phyloP scores from a whole-genome alignment of 257 asterid species.

The Knoxia roxburghii region DNA sequence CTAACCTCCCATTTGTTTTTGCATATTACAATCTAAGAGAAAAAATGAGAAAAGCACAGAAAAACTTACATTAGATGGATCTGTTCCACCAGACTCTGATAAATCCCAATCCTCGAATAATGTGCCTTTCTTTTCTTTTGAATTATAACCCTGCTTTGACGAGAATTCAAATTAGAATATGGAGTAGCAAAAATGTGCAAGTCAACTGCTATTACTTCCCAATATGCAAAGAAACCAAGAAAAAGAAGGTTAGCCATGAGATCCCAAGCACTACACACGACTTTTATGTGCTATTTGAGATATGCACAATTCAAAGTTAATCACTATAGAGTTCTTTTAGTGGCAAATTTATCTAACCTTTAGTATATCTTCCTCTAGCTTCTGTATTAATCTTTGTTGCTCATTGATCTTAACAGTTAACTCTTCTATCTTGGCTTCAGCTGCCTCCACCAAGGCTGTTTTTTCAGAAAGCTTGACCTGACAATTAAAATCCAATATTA shows the following conservation, averaged over 20 bases:
- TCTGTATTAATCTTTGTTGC: slow-evolving; percentile 88
- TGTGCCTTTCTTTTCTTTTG: slow-evolving; percentile 63
- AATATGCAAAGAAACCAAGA: background rate
- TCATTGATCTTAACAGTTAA: slow-evolving; percentile 58
- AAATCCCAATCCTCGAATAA: slow-evolving; percentile 88
- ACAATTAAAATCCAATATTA: slow-evolving; percentile 19
- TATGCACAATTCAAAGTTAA: background rate
- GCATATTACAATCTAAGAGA: background rate
- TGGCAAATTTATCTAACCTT: slow-evolving; percentile 41
- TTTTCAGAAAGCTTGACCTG: slow-evolving; percentile 86
- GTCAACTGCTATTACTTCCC: background rate
- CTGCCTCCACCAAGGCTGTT: slow-evolving; percentile 77
- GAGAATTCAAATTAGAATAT: slow-evolving; percentile 6
- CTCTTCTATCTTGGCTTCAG: slow-evolving; percentile 64
- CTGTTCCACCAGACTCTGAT: slow-evolving; percentile 75
- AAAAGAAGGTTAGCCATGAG: background rate
- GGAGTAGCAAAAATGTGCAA: background rate
- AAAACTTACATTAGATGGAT: slow-evolving; percentile 55
- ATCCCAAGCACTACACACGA: too few relatives aligned
- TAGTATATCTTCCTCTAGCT: slow-evolving; percentile 92
- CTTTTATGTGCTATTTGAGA: too few relatives aligned
- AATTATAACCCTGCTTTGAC: slow-evolving; percentile 73
- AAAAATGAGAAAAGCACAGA: too few relatives aligned
- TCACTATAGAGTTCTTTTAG: background rate
- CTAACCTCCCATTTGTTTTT: background rate